Evolutionary conservation across 257 asterid genomes (phyloP), one percentile per base, ranked within the genome.

Genomic region (Pogostemon cablin): DNA sequence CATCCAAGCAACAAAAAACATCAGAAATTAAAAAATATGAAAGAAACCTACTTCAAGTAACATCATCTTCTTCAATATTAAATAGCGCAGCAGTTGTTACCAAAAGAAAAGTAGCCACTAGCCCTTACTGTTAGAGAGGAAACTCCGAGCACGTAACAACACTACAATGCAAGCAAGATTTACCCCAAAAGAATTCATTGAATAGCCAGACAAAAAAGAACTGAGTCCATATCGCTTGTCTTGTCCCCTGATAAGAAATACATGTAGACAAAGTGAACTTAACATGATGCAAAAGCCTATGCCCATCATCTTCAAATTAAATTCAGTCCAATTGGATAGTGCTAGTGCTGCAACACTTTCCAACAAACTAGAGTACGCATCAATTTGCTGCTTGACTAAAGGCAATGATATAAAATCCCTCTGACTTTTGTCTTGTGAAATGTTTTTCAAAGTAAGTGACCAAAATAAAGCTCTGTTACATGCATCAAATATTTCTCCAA

Each of bases 121-220:
- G 87, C 62, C 99, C 99, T 89, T 93, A 82, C 98, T 93, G 87
- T 92, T 90, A 11, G 98, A 90, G 63, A 93, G n/a, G n/a, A n/a
- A n/a, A n/a, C n/a, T n/a, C n/a, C n/a, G n/a, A n/a, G n/a, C n/a
- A 61, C 97, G 96, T 52, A 87, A 80, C 84, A 90, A 76, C 84
- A 88, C 85, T 50, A 80, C 55, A 71, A 75, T 65, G 81, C 56
- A 77, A 63, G 97, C 92, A 69, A 90, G 81, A 73, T 55, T 70
- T 43, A 76, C 67, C 15, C 79, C 87, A 62, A 79, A 79, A 40
- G 80, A 73, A 65, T 80, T 78, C 82, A 71, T 48, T 17, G 69
- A 79, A 64, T 68, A 71, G 54, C 82, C 88, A 54, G 81, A 76
- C 52, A 68, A 77, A 75, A 78, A 74, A 76, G 79, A 78, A 49